Evolutionary conservation across 2,329 filamentous ascomycete species (phyloP), one percentile per base, ranked within the genome.

Genomic region (Aspergillus persii): DNA sequence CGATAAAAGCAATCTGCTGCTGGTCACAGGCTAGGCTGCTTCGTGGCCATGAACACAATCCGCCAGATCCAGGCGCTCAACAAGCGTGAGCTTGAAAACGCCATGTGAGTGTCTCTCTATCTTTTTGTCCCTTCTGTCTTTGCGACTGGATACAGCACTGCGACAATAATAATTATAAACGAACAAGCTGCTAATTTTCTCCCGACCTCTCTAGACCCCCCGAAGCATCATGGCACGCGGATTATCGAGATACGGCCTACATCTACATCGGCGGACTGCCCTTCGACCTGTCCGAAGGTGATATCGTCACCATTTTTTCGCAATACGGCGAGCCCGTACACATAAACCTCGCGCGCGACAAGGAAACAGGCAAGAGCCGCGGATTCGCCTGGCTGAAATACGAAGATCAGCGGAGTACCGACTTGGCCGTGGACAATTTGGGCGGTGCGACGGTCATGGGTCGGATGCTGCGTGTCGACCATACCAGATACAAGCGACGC

Each of bases 341-440:
- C 77, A 83, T 99, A 60, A 96, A 97, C 69, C 86, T 99, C 11
- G 88, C 89, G 51, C 91, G 95, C 70, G 95, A 99, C 81, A 95
- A 95, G 73, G 96, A 98, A 74, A 96, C 93, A 0, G 95, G 95
- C 62, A 97, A 96, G 77, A 96, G 91, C 62, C 90, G 89, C 66
- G 95, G 95, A 0, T 99, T 98, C 72, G 92, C 90, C 2, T 99
- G 96, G 83, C 83, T 99, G 59, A 99, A 99, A 74, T 99, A 98
- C 77, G 95, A 99, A 74, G 94, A 99, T 76, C 95, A 99, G 80
- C 85, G 94, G 67, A 97, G 93, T 77, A 96, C 91, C 62, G 94
- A 98, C 76, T 80, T 99, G 47, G 95, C 96, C 0, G 96, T 99
- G 8, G 95, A 99, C 77, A 99, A 99, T 74, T 80, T 99, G 4